A percentile compares a stretch with the other conserved stretches of the same genome.
Evolutionary conservation across 1,284 basidiomycete genomes (phyloP).

Genomic region (Pisolithus thermaeus): DNA sequence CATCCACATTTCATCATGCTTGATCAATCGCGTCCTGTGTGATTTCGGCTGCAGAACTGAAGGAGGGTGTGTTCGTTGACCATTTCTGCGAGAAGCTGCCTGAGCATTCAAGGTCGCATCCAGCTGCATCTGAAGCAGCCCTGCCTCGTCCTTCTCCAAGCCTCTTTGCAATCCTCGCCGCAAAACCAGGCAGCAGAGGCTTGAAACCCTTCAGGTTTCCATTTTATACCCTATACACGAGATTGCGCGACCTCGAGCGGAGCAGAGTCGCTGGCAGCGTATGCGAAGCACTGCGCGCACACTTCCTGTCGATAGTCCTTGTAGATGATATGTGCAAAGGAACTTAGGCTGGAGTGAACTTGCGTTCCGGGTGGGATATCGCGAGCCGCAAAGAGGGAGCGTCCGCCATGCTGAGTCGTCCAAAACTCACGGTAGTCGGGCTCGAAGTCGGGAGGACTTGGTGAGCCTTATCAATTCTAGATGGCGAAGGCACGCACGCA

Average conservation of each 20-base stretch:
- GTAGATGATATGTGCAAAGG: constrained; percentile 46
- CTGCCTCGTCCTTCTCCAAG: constrained; percentile 36
- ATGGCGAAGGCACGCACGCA: too few species aligned
- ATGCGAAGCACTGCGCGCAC: constrained; percentile 57
- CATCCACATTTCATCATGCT: constrained; percentile 28
- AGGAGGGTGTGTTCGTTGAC: constrained; percentile 20
- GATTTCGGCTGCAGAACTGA: constrained; percentile 9
- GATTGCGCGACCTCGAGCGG: constrained; percentile 11
- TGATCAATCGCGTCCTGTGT: constrained; percentile 29
- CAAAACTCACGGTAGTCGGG: constrained; percentile 14
- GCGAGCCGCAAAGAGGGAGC: constrained; percentile 43
- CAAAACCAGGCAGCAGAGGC: constrained; percentile 51
- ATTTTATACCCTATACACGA: constrained; percentile 40
- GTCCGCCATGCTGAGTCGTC: constrained; percentile 43
- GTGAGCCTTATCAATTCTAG: too few species aligned
- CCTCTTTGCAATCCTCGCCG: constrained; percentile 38
- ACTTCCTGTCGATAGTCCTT: constrained; percentile 57
- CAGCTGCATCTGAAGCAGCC: constrained; percentile 26
- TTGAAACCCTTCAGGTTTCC: constrained; percentile 18
- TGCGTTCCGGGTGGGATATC: constrained; percentile 36
- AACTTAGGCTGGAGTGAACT: constrained; percentile 36
- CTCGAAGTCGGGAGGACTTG: background rate
- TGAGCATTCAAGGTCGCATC: constrained; percentile 31
- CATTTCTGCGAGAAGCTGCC: constrained; percentile 19
- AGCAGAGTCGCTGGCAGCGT: constrained; percentile 41